These are phyloP conservation scores for Nemania sp. DNA, from an alignment of 2,329 filamentous ascomycete genomes.

Conservation along the genomic window DNA sequence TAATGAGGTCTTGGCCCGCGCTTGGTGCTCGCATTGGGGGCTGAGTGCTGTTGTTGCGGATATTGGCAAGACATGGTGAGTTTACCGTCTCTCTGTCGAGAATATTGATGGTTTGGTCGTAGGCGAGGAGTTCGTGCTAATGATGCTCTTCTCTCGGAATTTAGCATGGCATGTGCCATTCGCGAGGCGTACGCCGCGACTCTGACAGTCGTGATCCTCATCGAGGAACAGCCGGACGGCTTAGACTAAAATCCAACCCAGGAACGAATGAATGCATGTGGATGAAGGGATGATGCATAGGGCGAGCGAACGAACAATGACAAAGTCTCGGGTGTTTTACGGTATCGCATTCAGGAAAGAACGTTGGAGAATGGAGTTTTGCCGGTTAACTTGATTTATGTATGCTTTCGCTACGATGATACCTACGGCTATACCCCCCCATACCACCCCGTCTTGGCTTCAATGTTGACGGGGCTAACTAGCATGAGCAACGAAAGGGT, in stretches of 20 bases:
- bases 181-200: conserved; percentile 81
- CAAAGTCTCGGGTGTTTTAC: background rate
- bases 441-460: conserved; percentile 1
- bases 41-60: conserved; percentile 78
- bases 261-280: conserved; percentile 11
- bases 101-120: background rate
- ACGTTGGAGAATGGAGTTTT: conserved; percentile 27
- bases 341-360: conserved; percentile 13
- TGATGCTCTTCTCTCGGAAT: background rate
- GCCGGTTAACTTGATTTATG: background rate
- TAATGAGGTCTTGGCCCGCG: conserved; percentile 80
- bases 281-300: background rate
- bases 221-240: conserved; percentile 64
- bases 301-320: conserved; percentile 12
- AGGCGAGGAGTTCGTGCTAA: conserved; percentile 36
- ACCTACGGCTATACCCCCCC: conserved; percentile 34
- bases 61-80: conserved; percentile 74
- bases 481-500: background rate
- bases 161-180: conserved; percentile 77
- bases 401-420: conserved; percentile 6
- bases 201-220: conserved; percentile 77
- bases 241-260: conserved; percentile 35
- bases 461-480: background rate
- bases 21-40: conserved; percentile 83
- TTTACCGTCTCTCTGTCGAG: too few species aligned